Percentiles rank a stretch among this genome's conserved stretches.
These are phyloP conservation scores for Aspergillus heteromorphus DNA, from an alignment of 495 filamentous ascomycete species.

Conservation along the genomic window DNA sequence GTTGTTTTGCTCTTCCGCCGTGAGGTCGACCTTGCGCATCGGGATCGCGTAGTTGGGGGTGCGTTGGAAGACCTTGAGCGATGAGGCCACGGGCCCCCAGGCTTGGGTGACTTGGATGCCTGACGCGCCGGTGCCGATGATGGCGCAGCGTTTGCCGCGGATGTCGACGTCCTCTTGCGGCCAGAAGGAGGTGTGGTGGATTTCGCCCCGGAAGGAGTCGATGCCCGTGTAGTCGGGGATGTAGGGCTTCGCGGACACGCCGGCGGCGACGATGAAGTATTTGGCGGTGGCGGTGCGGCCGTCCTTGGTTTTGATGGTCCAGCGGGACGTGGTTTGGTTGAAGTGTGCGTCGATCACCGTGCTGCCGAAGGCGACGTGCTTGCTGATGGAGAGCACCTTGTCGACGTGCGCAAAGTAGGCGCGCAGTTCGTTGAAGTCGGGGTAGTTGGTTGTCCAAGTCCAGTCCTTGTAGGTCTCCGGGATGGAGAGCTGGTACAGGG, in stretches of 20 bases:
- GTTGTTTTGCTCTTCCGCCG: slow-evolving; percentile 38
- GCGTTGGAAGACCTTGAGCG: slow-evolving; percentile 46
- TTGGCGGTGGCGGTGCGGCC: slow-evolving; percentile 21
- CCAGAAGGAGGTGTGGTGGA: slow-evolving; percentile 58
- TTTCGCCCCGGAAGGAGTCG: slow-evolving; percentile 45
- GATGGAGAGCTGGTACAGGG: slow-evolving; percentile 46
- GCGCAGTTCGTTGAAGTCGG: slow-evolving; percentile 42
- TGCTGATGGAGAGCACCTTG: slow-evolving; percentile 41
- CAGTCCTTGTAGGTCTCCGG: slow-evolving; percentile 47
- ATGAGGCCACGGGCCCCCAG: slow-evolving; percentile 28
- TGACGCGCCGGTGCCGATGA: slow-evolving; percentile 58
- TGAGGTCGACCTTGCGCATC: slow-evolving; percentile 44
- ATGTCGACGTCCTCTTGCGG: slow-evolving; percentile 45
- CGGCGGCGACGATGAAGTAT: slow-evolving; percentile 24
- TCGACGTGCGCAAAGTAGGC: slow-evolving; percentile 55
- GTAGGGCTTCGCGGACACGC: slow-evolving; percentile 16
- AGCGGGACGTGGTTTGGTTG: slow-evolving; percentile 26
- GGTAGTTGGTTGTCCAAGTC: slow-evolving; percentile 49
- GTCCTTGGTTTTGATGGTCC: slow-evolving; percentile 18
- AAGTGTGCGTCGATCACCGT: slow-evolving; percentile 39
- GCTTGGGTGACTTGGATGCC: slow-evolving; percentile 55
- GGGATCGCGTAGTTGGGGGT: slow-evolving; percentile 51
- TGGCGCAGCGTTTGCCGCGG: slow-evolving; percentile 42
- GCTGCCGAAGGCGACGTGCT: slow-evolving; percentile 48
- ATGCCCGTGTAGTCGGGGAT: slow-evolving; percentile 47